phyloP scores from a whole-genome alignment of 805 yeast species.

The Sugiyamaella marilandica region DNA sequence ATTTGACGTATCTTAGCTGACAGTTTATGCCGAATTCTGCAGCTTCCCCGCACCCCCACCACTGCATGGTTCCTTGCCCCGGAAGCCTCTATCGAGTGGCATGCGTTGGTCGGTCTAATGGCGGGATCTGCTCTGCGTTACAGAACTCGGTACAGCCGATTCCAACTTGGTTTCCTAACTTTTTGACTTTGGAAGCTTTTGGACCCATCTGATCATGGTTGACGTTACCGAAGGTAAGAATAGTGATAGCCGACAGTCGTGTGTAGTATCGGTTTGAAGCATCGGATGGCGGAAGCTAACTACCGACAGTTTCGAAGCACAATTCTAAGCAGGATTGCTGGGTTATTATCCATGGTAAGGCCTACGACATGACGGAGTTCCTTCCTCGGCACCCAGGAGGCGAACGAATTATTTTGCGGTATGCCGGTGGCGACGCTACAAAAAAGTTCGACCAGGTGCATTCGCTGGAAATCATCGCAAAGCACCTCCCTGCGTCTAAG shows the following conservation, averaged over 20 bases:
- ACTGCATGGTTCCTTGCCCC: too few relatives aligned
- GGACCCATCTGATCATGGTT: slow-evolving; percentile 6
- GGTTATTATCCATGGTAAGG: slow-evolving; percentile 77
- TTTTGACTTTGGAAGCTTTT: too few relatives aligned
- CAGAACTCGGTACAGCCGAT: background rate
- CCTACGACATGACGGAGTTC: slow-evolving; percentile 69
- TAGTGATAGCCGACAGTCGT: background rate
- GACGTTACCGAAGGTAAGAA: slow-evolving; percentile 20
- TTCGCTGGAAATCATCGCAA: slow-evolving; percentile 77
- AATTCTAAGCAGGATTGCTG: slow-evolving; percentile 63
- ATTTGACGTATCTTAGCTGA: too few relatives aligned
- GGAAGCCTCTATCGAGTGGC: too few relatives aligned
- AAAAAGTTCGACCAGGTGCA: slow-evolving; percentile 85
- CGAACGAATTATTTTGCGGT: slow-evolving; percentile 47
- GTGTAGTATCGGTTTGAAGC: background rate
- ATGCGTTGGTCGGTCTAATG: too few relatives aligned
- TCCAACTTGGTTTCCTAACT: background rate
- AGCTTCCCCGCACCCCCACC: too few relatives aligned
- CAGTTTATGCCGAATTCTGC: too few relatives aligned
- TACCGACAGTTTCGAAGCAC: slow-evolving; percentile 44
- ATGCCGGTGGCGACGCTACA: slow-evolving; percentile 73
- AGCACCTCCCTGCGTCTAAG: slow-evolving; percentile 53
- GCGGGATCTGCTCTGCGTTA: too few relatives aligned
- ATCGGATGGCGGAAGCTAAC: slow-evolving; percentile 24
- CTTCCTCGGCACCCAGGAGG: slow-evolving; percentile 61